These are phyloP conservation scores for Pittosporum tobira DNA, from an alignment of 129 eudicot genomes.

Conservation along the genomic window DNA sequence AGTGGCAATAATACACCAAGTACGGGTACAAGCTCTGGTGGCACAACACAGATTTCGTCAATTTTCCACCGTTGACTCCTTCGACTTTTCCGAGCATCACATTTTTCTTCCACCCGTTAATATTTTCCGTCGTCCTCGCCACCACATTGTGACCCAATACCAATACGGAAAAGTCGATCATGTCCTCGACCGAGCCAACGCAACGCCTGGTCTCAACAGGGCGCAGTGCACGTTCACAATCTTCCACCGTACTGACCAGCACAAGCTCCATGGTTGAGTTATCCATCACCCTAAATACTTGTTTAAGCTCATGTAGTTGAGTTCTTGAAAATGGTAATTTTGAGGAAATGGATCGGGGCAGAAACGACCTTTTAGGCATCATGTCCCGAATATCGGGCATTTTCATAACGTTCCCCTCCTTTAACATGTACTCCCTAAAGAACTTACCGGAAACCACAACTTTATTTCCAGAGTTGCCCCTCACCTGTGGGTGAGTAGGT, in stretches of 20 bases:
- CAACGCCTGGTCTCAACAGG: slow-evolving; percentile 73
- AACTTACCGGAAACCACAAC: slow-evolving; percentile 64
- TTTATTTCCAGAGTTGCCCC: slow-evolving; percentile 30
- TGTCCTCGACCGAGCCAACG: slow-evolving; percentile 74
- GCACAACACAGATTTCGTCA: slow-evolving; percentile 82
- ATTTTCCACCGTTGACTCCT: slow-evolving; percentile 65
- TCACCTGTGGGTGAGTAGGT: too few relatives aligned
- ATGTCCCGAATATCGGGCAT: slow-evolving; percentile 83
- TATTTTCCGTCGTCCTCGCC: slow-evolving; percentile 59
- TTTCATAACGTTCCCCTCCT: slow-evolving; percentile 50
- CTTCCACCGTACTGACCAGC: slow-evolving; percentile 33
- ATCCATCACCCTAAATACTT: slow-evolving; percentile 31
- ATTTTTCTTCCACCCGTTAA: slow-evolving; percentile 39
- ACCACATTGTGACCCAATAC: slow-evolving; percentile 56
- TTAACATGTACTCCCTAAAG: slow-evolving; percentile 71
- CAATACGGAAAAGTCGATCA: slow-evolving; percentile 70
- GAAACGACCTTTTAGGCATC: slow-evolving; percentile 78
- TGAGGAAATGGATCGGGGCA: slow-evolving; percentile 66
- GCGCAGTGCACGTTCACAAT: slow-evolving; percentile 71
- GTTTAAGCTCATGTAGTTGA: slow-evolving; percentile 31
- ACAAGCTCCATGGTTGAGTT: slow-evolving; percentile 37
- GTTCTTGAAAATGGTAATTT: slow-evolving; percentile 56
- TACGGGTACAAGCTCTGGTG: slow-evolving; percentile 91
- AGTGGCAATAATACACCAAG: slow-evolving; percentile 77
- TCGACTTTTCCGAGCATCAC: slow-evolving; percentile 69